Conservation (phyloP, 2,329 filamentous ascomycete genomes). For the Mollisiaceae sp. region DNA sequence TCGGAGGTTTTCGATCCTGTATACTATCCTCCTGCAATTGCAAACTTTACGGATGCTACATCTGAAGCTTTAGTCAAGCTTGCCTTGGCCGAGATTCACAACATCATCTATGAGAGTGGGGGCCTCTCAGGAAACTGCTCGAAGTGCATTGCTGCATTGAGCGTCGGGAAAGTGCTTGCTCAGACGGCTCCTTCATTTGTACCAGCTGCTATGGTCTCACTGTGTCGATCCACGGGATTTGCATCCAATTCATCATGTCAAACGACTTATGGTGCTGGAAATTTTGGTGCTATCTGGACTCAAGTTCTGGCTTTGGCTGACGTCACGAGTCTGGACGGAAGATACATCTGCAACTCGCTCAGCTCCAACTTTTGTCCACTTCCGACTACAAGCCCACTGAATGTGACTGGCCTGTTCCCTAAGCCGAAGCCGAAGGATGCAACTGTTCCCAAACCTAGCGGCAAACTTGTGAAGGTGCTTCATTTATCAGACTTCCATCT, state of each 20-base stretch:
- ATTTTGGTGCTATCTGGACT: conserved; percentile 61
- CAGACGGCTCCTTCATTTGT: conserved; percentile 53
- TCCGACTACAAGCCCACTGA: conserved; percentile 51
- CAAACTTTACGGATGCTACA: conserved; percentile 49
- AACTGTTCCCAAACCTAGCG: conserved; percentile 52
- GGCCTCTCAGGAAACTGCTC: conserved; percentile 52
- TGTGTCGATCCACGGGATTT: conserved; percentile 56
- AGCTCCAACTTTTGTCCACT: conserved; percentile 53
- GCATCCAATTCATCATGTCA: conserved; percentile 53
- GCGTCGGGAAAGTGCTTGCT: conserved; percentile 55
- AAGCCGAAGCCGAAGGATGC: conserved; percentile 57
- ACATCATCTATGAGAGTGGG: conserved; percentile 49
- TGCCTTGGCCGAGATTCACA: conserved; percentile 50
- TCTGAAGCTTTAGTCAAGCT: conserved; percentile 50
- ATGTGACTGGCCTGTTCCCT: conserved; percentile 54
- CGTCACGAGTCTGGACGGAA: conserved; percentile 58
- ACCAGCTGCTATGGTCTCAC: conserved; percentile 54
- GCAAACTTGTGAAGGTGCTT: conserved; percentile 59
- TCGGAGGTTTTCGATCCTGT: conserved; percentile 54
- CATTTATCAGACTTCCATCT: conserved; percentile 62
- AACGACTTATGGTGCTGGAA: conserved; percentile 51
- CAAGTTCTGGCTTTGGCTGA: conserved; percentile 60
- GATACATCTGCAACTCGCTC: conserved; percentile 60
- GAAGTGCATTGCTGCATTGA: conserved; percentile 57
- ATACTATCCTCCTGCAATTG: conserved; percentile 53